A percentile compares a stretch with the other conserved stretches of the same genome.
phyloP scores from a whole-genome alignment of 73 alveolate species.

The Symbiodinium natans region DNA sequence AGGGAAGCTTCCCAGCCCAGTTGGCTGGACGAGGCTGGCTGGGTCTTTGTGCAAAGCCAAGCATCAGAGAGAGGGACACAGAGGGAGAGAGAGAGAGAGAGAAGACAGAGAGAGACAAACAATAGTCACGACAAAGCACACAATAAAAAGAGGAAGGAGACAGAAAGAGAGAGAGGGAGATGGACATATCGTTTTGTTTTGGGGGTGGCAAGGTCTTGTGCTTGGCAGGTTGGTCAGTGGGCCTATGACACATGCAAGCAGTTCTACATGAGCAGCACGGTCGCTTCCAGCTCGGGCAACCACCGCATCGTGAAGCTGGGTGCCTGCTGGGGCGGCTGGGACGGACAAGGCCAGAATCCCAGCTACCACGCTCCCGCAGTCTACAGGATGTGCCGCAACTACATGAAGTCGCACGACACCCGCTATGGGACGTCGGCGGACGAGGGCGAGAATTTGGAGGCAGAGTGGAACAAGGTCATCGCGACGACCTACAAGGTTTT shows the following conservation, averaged over 20 bases:
- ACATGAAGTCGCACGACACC: slow-evolving; percentile 70
- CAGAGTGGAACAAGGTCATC: slow-evolving; percentile 29
- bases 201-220: neutral
- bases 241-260: slow-evolving; percentile 89
- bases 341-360: slow-evolving; percentile 76
- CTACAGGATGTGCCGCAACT: slow-evolving; percentile 84
- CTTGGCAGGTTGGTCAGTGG: slow-evolving; percentile 58
- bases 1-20: neutral
- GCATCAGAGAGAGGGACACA: neutral
- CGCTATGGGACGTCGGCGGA: neutral
- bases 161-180: neutral
- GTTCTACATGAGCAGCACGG: slow-evolving; percentile 85
- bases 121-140: too few relatives aligned
- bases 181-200: too few relatives aligned
- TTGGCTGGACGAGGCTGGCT: slow-evolving; percentile 69
- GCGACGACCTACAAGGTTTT: slow-evolving; percentile 59
- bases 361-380: slow-evolving; percentile 90
- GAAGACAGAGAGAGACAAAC: too few relatives aligned
- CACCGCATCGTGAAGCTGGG: slow-evolving; percentile 89
- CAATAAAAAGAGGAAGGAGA: neutral
- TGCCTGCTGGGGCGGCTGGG: slow-evolving; percentile 94
- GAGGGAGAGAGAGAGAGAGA: neutral
- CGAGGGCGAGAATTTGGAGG: slow-evolving; percentile 35
- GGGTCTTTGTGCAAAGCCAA: neutral
- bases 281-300: slow-evolving; percentile 20